Evolutionary conservation across 116 monocot species (phyloP).

Genomic region (Iris pallida): DNA sequence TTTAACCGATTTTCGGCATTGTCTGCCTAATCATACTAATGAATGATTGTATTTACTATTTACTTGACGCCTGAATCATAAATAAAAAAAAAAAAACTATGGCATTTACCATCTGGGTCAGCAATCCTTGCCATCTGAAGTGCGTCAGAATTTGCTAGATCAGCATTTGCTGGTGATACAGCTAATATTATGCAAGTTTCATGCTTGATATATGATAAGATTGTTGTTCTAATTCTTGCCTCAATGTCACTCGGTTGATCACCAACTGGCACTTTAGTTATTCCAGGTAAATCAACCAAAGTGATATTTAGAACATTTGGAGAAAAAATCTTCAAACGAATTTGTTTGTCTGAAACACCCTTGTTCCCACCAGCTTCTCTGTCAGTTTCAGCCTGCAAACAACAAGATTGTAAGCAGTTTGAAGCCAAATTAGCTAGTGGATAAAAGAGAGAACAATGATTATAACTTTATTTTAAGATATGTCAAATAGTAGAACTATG

Average conservation of each 20-base stretch:
- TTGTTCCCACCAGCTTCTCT: slow-evolving; percentile 79
- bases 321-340: slow-evolving; percentile 80
- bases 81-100: not conserved
- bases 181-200: slow-evolving; percentile 83
- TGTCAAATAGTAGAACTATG: no score
- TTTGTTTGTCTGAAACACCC: slow-evolving; percentile 78
- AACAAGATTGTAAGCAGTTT: not conserved
- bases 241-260: slow-evolving; percentile 86
- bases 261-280: slow-evolving; percentile 86
- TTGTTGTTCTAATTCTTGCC: slow-evolving; percentile 72
- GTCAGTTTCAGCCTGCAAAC: slow-evolving; percentile 68
- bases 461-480: no score
- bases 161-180: slow-evolving; percentile 89
- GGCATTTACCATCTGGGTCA: slow-evolving; percentile 73
- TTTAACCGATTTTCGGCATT: not conserved
- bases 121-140: slow-evolving; percentile 82
- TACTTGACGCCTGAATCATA: not conserved
- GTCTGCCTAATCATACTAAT: not conserved
- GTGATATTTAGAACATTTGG: slow-evolving; percentile 84
- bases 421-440: no score
- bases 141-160: slow-evolving; percentile 82
- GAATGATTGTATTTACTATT: not conserved
- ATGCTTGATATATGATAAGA: slow-evolving; percentile 64
- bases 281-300: slow-evolving; percentile 81
- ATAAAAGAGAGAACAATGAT: no score